Conservation (phyloP, 2,329 filamentous ascomycete genomes). For the Sporothrix phasma region DNA sequence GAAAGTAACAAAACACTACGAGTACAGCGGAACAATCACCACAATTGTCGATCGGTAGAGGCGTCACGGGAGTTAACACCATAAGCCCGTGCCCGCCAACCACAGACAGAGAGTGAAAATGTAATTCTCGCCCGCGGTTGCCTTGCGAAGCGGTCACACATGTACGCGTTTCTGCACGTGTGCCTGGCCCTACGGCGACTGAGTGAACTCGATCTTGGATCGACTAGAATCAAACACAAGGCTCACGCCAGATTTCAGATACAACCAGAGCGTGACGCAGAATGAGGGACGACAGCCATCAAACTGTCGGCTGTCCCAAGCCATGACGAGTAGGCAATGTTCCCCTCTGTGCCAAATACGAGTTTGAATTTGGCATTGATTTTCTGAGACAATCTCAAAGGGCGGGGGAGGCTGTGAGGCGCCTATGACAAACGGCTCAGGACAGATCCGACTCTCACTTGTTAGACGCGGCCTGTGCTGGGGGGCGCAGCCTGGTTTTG, state of each 20-base stretch:
- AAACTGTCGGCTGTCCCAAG: too few relatives aligned
- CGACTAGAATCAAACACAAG: background rate
- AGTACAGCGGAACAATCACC: background rate
- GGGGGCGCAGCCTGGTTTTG: background rate
- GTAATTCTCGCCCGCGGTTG: background rate
- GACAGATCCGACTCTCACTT: background rate
- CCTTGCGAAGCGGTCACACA: background rate
- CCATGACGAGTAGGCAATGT: background rate
- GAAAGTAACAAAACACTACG: background rate
- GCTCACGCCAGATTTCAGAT: too few relatives aligned
- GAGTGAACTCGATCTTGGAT: background rate
- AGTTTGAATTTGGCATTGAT: background rate
- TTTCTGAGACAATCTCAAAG: background rate
- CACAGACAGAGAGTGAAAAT: background rate
- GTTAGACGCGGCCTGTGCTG: background rate
- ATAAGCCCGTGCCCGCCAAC: background rate
- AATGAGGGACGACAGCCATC: too few relatives aligned
- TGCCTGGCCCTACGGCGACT: background rate
- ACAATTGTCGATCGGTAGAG: conserved; percentile 1
- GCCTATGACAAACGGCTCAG: background rate
- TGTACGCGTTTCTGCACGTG: background rate
- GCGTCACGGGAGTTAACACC: background rate
- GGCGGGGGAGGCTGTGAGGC: conserved; percentile 2
- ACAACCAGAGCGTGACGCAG: too few relatives aligned
- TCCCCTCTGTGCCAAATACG: background rate